These are phyloP conservation scores for Macrotyloma uniflorum DNA, from an alignment of 306 rosid species.

Conservation along the genomic window DNA sequence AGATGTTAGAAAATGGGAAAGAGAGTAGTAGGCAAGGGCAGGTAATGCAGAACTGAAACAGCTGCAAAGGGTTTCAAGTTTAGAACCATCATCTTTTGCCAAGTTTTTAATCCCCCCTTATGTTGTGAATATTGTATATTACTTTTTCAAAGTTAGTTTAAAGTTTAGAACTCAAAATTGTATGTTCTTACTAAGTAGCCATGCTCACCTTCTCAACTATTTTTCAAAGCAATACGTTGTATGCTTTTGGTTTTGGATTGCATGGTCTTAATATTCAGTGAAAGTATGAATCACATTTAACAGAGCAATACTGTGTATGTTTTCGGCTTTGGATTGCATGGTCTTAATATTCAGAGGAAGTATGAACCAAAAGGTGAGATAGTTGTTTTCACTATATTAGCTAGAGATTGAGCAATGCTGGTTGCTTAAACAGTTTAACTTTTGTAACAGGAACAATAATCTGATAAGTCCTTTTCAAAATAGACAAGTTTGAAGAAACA, in stretches of 20 bases:
- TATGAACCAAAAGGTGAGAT: background rate
- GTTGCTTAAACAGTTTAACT: background rate
- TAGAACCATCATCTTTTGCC: background rate
- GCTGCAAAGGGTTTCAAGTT: background rate
- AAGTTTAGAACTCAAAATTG: background rate
- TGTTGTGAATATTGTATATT: slow-evolving; percentile 30
- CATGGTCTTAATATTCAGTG: too few species aligned
- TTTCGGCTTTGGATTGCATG: background rate
- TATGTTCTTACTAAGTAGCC: background rate
- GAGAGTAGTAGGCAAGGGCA: slow-evolving; percentile 50
- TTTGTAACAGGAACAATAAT: background rate
- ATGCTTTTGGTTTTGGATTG: background rate
- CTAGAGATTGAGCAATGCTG: background rate
- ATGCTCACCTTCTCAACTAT: background rate
- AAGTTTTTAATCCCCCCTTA: background rate
- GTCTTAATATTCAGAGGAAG: background rate
- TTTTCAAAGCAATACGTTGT: background rate
- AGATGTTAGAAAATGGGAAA: slow-evolving; percentile 51
- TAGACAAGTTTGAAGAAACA: background rate
- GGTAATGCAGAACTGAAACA: slow-evolving; percentile 47
- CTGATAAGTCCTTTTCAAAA: background rate
- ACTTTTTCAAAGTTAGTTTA: background rate
- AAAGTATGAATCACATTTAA: too few species aligned
- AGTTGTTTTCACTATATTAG: background rate
- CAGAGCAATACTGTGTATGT: background rate